phyloP scores from a whole-genome alignment of 2,329 filamentous ascomycete genomes.

The Epichloe baconii region DNA sequence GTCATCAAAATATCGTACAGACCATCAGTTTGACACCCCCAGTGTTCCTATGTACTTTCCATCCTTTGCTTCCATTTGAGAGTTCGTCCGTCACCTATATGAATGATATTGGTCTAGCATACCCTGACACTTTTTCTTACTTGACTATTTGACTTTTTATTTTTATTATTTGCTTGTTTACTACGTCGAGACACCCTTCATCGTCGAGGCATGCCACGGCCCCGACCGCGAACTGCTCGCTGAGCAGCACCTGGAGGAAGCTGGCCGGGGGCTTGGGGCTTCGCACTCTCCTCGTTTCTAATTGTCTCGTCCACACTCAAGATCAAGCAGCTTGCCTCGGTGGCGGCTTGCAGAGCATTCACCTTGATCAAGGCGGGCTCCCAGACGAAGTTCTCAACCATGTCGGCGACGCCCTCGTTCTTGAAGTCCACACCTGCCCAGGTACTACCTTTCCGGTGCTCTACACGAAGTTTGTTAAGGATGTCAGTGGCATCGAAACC shows the following conservation, averaged over 20 bases:
- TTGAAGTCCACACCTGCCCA: slow-evolving; percentile 97
- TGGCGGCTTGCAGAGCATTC: slow-evolving; percentile 92
- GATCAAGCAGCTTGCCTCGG: slow-evolving; percentile 90
- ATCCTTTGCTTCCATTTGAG: background rate
- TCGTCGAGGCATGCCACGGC: slow-evolving; percentile 80
- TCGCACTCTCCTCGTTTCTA: slow-evolving; percentile 85
- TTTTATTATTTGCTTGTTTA: slow-evolving; percentile 1
- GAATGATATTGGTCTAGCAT: background rate
- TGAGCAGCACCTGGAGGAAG: slow-evolving; percentile 77
- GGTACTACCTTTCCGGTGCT: slow-evolving; percentile 82
- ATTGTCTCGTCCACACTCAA: slow-evolving; percentile 97
- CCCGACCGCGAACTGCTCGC: slow-evolving; percentile 69
- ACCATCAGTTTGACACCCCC: slow-evolving; percentile 13
- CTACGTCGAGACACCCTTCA: slow-evolving; percentile 23
- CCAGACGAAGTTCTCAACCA: slow-evolving; percentile 94
- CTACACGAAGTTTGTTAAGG: slow-evolving; percentile 86
- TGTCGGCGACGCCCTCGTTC: slow-evolving; percentile 83
- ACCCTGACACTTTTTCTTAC: background rate
- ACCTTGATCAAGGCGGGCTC: slow-evolving; percentile 92
- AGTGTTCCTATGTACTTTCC: background rate
- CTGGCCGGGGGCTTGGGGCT: slow-evolving; percentile 67
- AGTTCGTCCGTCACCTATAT: background rate
- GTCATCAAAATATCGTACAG: slow-evolving; percentile 23
- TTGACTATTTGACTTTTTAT: background rate
- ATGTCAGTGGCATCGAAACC: slow-evolving; percentile 98